Base-by-base conservation (phyloP, 148 eudicot species). In the Nyssa sinensis region DNA sequence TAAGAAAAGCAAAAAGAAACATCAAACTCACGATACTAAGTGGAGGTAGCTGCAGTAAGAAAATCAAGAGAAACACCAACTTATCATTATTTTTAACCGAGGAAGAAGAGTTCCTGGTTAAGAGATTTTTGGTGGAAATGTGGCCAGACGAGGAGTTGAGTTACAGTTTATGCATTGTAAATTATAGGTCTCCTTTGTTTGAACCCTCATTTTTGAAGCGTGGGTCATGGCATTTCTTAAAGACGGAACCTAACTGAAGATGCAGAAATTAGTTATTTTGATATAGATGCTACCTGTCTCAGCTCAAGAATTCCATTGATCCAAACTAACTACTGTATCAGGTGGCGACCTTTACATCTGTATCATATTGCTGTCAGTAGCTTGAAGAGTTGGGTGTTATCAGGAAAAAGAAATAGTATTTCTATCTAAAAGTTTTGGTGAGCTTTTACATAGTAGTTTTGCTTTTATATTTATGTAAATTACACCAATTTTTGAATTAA, bases 1-100 rank as follows among this genome's bases (percentile, higher is more conserved):
- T 74, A 92, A 88, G 83, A 88, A 86, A 68, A 86, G 78, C 82
- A 87, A 88, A 76, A 92, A 81, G 81, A 89, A 83, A 78, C 79
- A 75, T 7, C 73, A 76, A 37, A 57, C 37, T 75, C 75, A 63
- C 65, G 61, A 63, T 57, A 16, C 82, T 32, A 81, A 58, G 70
- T 69, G 78, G 82, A 64, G 87, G 76, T 84, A 81, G 75, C 49
- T 67, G 4, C 55, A n/a, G 12, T 24, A 23, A 59, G 1, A 35
- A 28, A 37, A 66, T 51, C 24, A 64, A 60, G 27, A 27, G 49
- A 5, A 6, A 64, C 70, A 51, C 39, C 23, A 66, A 14, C 8
- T 12, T 41, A 7, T 35, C 19, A 19, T 24, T 30, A 29, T 55
- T 69, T n/a, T 7, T 69, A 33, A 27, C 69, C 1, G 19, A 62